Percentiles rank a stretch among this genome's conserved stretches.
Evolutionary conservation across 2,329 filamentous ascomycete genomes (phyloP).

Genomic region (Pseudogymnoascus sp.): DNA sequence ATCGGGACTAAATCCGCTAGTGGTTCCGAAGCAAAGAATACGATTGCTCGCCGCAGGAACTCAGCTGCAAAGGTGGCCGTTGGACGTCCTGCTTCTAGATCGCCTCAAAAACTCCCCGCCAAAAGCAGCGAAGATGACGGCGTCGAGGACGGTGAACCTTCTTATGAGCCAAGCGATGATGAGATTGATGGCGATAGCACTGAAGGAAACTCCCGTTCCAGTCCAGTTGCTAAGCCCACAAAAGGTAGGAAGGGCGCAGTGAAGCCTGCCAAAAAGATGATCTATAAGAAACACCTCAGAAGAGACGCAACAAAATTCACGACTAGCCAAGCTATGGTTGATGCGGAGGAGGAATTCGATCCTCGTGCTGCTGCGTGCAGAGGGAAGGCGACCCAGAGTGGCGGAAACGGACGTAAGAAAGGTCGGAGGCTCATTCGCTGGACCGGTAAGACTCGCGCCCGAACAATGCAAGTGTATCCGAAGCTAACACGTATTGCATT

Average conservation of each 20-base stretch:
- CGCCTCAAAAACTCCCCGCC: neutral
- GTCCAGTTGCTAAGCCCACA: neutral
- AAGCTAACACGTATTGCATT: neutral
- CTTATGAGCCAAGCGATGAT: neutral
- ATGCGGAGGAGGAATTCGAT: conserved; percentile 13
- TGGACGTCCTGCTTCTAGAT: neutral
- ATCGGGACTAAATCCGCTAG: neutral
- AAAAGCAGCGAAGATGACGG: neutral
- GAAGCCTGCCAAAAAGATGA: conserved; percentile 6
- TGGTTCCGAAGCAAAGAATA: neutral
- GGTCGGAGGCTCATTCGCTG: conserved; percentile 12
- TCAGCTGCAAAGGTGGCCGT: neutral
- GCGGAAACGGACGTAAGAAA: conserved; percentile 9
- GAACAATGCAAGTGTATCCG: neutral
- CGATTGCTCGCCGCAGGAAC: neutral
- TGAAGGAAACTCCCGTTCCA: neutral
- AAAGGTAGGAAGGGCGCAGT: neutral
- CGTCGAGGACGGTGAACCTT: neutral
- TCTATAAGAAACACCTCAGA: conserved; percentile 1
- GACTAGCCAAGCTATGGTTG: conserved; percentile 16
- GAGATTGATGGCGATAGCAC: neutral
- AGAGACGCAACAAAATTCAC: conserved; percentile 3
- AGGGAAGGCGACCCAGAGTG: conserved; percentile 6
- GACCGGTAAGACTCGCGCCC: conserved; percentile 1
- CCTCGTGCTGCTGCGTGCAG: conserved; percentile 8